Evolutionary conservation across 1,284 basidiomycete species (phyloP).

Genomic region (Cutaneotrichosporon cutaneum): DNA sequence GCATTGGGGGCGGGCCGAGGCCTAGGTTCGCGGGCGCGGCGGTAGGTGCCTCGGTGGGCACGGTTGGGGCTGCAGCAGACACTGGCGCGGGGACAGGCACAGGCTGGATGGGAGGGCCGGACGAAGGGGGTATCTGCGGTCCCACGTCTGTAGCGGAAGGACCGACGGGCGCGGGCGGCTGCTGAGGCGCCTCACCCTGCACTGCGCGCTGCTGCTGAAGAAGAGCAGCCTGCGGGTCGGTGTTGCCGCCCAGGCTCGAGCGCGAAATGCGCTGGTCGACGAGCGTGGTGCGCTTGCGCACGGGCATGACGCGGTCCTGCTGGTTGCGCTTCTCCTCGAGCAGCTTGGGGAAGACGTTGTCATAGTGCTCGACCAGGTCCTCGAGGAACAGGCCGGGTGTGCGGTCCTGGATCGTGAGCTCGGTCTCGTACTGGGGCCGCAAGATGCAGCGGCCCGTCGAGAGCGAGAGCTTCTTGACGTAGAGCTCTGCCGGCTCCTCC

Average conservation of each 20-base stretch:
- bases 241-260: constrained; percentile 54
- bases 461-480: constrained; percentile 78
- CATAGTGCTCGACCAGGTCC: constrained; percentile 77
- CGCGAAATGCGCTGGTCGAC: constrained; percentile 79
- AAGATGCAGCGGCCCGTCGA: constrained; percentile 81
- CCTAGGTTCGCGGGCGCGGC: not conserved
- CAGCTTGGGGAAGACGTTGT: constrained; percentile 71
- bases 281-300: constrained; percentile 80
- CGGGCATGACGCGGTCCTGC: constrained; percentile 73
- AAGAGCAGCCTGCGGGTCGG: constrained; percentile 53
- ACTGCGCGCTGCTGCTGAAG: constrained; percentile 38
- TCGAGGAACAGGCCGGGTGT: constrained; percentile 77
- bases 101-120: constrained; percentile 18
- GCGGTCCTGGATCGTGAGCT: constrained; percentile 79
- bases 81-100: constrained; percentile 36
- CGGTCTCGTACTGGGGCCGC: constrained; percentile 75
- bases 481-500: constrained; percentile 65
- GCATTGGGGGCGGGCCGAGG: not conserved
- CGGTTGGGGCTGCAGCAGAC: not conserved
- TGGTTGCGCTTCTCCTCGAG: constrained; percentile 81
- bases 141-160: not conserved
- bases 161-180: constrained; percentile 19
- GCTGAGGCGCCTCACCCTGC: not conserved
- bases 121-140: not conserved
- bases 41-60: not conserved